These are phyloP conservation scores for Fusarium papillatum DNA, from an alignment of 2,329 filamentous ascomycete species.

Conservation along the genomic window DNA sequence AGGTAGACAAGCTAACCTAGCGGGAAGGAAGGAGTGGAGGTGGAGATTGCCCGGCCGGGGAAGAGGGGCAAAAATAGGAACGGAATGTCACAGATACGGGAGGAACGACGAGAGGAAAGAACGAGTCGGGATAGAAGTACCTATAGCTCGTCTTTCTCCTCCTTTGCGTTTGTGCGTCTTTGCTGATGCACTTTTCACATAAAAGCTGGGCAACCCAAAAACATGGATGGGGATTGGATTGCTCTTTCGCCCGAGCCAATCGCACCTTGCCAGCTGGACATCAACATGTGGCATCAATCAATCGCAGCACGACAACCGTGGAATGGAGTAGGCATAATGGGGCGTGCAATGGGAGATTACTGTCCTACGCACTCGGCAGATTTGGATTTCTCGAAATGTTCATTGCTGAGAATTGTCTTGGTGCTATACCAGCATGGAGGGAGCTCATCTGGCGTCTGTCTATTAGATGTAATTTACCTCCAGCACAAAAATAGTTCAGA, in stretches of 20 bases:
- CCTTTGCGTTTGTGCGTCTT: conserved; percentile 15
- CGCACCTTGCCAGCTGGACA: neutral
- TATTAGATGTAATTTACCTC: too few species aligned
- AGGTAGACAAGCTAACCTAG: conserved; percentile 1
- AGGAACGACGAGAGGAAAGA: neutral
- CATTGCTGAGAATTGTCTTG: neutral
- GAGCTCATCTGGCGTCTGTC: neutral
- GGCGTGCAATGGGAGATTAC: neutral
- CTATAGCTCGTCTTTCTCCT: neutral
- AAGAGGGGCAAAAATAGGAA: neutral
- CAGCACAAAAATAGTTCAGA: neutral
- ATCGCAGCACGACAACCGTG: neutral
- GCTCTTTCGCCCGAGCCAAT: neutral
- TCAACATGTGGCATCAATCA: neutral
- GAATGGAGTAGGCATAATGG: neutral
- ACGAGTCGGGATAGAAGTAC: conserved; percentile 8
- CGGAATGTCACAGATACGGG: conserved; percentile 5
- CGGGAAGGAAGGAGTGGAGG: neutral
- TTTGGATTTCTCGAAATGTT: neutral
- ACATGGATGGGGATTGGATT: conserved; percentile 9
- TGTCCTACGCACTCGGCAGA: neutral
- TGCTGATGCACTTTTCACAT: conserved; percentile 5
- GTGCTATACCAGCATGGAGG: neutral
- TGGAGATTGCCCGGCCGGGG: conserved; percentile 15
- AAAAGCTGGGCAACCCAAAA: conserved; percentile 8